Percentiles rank a stretch among this genome's conserved stretches.
phyloP scores from a whole-genome alignment of 2,329 filamentous ascomycete species.

The Fusarium dimerum region DNA sequence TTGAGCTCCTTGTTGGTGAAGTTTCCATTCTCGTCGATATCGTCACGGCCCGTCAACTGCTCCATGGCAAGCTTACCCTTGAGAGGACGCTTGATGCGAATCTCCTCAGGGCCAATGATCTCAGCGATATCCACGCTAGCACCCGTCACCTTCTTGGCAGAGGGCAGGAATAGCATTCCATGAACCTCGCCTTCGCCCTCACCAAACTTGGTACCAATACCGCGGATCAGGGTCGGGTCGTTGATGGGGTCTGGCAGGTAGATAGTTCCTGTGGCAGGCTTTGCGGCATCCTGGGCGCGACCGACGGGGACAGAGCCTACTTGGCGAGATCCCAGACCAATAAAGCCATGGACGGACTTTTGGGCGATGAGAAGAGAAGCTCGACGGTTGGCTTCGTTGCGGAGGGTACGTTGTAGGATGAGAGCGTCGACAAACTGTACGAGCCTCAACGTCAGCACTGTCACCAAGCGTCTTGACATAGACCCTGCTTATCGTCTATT shows the following conservation, averaged over 20 bases:
- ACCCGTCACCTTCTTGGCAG: constrained; percentile 72
- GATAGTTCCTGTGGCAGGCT: constrained; percentile 74
- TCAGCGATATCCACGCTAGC: constrained; percentile 83
- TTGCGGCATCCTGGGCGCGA: constrained; percentile 85
- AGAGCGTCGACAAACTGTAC: constrained; percentile 92
- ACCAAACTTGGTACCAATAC: constrained; percentile 82
- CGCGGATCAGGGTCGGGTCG: constrained; percentile 77
- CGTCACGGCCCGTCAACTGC: constrained; percentile 80
- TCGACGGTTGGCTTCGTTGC: constrained; percentile 82
- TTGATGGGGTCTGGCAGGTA: constrained; percentile 87
- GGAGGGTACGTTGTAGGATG: constrained; percentile 87
- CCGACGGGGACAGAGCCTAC: constrained; percentile 93
- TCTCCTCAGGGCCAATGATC: constrained; percentile 76
- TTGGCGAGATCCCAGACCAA: constrained; percentile 81
- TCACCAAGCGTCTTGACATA: not conserved
- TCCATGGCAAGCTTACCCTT: constrained; percentile 72
- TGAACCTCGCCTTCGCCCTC: constrained; percentile 69
- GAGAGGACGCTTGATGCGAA: constrained; percentile 86
- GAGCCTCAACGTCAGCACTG: constrained; percentile 7
- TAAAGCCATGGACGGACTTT: constrained; percentile 92
- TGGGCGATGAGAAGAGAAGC: constrained; percentile 93
- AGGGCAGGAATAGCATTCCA: constrained; percentile 84
- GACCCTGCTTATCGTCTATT: not conserved
- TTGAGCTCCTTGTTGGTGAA: constrained; percentile 57
- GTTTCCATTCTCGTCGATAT: constrained; percentile 67